Base-by-base conservation (phyloP, 1,284 basidiomycete genomes). In the Wolfiporia cocos region DNA sequence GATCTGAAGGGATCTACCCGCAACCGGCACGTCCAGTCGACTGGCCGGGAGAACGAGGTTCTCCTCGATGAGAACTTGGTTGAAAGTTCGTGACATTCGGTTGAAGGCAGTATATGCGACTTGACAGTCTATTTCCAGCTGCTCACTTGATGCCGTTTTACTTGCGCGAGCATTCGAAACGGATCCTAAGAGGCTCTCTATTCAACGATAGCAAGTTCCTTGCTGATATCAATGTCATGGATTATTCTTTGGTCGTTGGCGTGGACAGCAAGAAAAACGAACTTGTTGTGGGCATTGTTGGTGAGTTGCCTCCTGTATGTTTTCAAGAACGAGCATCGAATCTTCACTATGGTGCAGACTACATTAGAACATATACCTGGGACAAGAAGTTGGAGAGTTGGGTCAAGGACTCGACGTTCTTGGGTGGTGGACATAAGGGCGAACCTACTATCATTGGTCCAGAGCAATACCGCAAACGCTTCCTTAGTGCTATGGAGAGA, bases 351-450 rank as follows among this genome's bases (percentile, higher is more conserved):
- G 20, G 7, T 21, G 31, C 41, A 92, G 92, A 95, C 63, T 95
- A 92, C 59, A 87, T 95, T 46, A 81, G 92, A 15, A 94, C 92
- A 1, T 95, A 93, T 56, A 95, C 91, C 0, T 93, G 92, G 93
- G 95, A 99, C 68, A 99, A 99, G 71, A 93, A 93, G 56, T 72
- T 98, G 20, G 95, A 99, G 66, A 95, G 85, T 51, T 95, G 92
- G 86, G 92, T 98, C 37, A 99, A 98, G 61, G 95, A 98, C 56
- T 86, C 89, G 2, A 76, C 88, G 0, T 91, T 94, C 63, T 71
- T 97, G 15, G 90, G 91, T 42, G 81, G 78, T 18, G 81, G 73
- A 34, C 81, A 81, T 26, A 84, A 80, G 54, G 89, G 90, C 17
- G 92, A 93, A 50, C 92, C 92, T 0, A 96, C 93, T 0, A 93